Base-by-base conservation (phyloP, 2,329 filamentous ascomycete genomes). In the Ophiocordyceps robertsii region DNA sequence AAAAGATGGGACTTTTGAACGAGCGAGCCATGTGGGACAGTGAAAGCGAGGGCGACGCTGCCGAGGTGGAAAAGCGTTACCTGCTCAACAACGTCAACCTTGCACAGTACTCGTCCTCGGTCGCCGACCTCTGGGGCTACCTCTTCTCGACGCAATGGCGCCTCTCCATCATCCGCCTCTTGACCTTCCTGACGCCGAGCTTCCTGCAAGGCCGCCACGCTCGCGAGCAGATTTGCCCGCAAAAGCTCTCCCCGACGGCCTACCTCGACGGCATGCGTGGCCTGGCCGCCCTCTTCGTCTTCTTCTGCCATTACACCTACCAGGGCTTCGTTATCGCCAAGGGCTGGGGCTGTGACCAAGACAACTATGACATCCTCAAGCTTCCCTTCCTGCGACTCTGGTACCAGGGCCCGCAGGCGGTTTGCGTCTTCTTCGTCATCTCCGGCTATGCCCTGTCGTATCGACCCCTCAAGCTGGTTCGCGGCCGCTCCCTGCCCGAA, bases 391-490 rank as follows among this genome's bases (percentile, higher is more conserved):
- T 77, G 16, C 64, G 73, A 13, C 59, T 77, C 4, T 62, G 71
- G 44, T 77, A 70, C 52, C 69, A 70, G 41, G 74, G 73, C 1
- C 72, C 70, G 3, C 67, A 72, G 0, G 73, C 73, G 50, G 75
- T 79, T 33, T 72, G 69, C 56, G 58, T 77, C 48, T 80, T 80
- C 62, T 80, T 78, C 53, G 69, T 78, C 51, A 72, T 79, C 37
- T 76, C 73, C 1, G 75, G 75, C 17, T 80, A 77, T 55, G 77
- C 74, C 3, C 62, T 81, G 12, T 71, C 69, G 29, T 67, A 77
- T 43, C 66, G 66, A 38, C 69, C 71, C 1, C 50, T 75, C n/a
- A 69, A 66, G 47, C 60, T 72, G 39, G 55, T 62, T 21, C 64
- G 65, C 37, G 58, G 49, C 43, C 56, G 59, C n/a, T 50, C 51